Conservation (phyloP, 2,329 filamentous ascomycete species). For the Neofusicoccum umdonicola region DNA sequence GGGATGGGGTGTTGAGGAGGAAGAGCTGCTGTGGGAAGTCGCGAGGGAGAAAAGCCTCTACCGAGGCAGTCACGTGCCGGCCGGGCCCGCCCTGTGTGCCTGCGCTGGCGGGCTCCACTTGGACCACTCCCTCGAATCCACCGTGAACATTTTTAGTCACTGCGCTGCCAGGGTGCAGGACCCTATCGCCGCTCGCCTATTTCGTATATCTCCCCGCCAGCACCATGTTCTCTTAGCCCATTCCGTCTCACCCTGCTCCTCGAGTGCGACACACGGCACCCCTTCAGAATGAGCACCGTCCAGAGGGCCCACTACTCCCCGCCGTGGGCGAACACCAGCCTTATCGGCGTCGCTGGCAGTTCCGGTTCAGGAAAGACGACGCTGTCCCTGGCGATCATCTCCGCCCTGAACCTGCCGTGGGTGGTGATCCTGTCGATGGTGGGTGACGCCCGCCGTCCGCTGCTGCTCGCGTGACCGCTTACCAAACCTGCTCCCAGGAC, state of each 20-base stretch:
- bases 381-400: slow-evolving; percentile 86
- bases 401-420: slow-evolving; percentile 88
- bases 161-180: slow-evolving; percentile 9
- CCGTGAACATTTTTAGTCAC: slow-evolving; percentile 19
- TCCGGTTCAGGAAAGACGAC: slow-evolving; percentile 96
- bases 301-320: slow-evolving; percentile 73
- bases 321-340: slow-evolving; percentile 93
- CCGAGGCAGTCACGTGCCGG: slow-evolving; percentile 8
- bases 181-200: slow-evolving; percentile 12
- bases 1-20: slow-evolving; percentile 2
- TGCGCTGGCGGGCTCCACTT: neutral
- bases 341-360: slow-evolving; percentile 93
- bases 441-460: slow-evolving; percentile 25
- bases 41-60: slow-evolving; percentile 18
- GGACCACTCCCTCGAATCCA: neutral
- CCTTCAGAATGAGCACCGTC: slow-evolving; percentile 8
- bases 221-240: slow-evolving; percentile 7
- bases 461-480: slow-evolving; percentile 21
- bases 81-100: neutral
- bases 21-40: slow-evolving; percentile 10
- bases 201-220: neutral
- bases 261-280: neutral
- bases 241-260: neutral
- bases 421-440: slow-evolving; percentile 98
- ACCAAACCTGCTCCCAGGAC: slow-evolving; percentile 58